Base-by-base conservation (phyloP, 1,284 basidiomycete species). In the Sporisorium iseilematis-ciliati region DNA sequence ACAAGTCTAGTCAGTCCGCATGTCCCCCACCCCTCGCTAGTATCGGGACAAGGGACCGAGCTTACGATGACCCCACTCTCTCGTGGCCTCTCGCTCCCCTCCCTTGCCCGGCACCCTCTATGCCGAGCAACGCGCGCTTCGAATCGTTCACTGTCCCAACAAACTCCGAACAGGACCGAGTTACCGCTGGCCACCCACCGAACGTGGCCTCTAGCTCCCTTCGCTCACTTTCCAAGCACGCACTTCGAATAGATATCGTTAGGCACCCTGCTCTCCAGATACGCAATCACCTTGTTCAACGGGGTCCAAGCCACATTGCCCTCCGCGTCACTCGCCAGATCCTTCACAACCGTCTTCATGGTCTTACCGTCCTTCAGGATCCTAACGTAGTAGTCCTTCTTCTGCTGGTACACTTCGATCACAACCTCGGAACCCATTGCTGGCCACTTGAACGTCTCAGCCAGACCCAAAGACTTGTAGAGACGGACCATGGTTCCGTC, bases 401-500 rank as follows among this genome's bases (percentile, higher is more conserved):
- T 38, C 7, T 61, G 48, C 50, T 73, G 56, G 48, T 74, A 79
- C n/a, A 78, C 66, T 52, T 79, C 77, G 23, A 79, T 51, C 1
- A 77, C 65, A 25, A 79, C 60, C 56, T 79, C 76, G 26, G 52
- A 57, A 1, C 78, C 76, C 52, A 77, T 59, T 3, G 67, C 73
- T 7, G 78, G 78, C 76, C 76, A 78, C 45, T 63, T 35, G 54
- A 79, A 72, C 18, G 40, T 31, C 5, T 63, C 75, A 7, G 56
- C 57, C 35, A 75, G 52, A 7, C 71, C 75, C 12, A 79, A 23
- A 1, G 54, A 54, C 65, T 78, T 77, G 65, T 78, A 69, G 4
- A 79, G 65, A 2, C 78, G n/a, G 0, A 79, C 78, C 78, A 79
- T 79, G 35, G 76, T 79, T 3, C 78, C 78, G 41, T 79, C 78